These are phyloP conservation scores for Ilex asprella DNA, from an alignment of 257 asterid species.

Conservation along the genomic window DNA sequence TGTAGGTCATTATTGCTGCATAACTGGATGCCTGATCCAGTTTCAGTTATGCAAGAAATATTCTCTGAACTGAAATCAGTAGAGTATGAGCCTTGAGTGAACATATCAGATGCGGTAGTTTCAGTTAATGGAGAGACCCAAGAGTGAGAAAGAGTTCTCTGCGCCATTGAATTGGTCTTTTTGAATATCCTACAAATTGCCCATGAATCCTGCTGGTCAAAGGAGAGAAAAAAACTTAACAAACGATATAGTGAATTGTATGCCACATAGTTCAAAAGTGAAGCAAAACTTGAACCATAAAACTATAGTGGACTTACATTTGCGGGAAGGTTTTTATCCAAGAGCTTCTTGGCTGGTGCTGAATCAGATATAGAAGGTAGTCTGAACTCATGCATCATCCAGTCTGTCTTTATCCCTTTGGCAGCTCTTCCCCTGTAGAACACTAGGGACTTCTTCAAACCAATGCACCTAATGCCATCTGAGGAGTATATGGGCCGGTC, in stretches of 20 bases:
- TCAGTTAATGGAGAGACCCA: slow-evolving; percentile 40
- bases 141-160: slow-evolving; percentile 46
- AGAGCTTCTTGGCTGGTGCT: slow-evolving; percentile 29
- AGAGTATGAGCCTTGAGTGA: slow-evolving; percentile 19
- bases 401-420: slow-evolving; percentile 65
- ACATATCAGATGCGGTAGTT: slow-evolving; percentile 33
- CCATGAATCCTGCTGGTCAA: slow-evolving; percentile 54
- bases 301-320: slow-evolving; percentile 28
- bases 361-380: slow-evolving; percentile 41
- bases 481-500: slow-evolving; percentile 76
- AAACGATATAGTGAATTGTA: no score
- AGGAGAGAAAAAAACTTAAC: background rate
- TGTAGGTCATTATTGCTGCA: slow-evolving; percentile 17
- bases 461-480: slow-evolving; percentile 52
- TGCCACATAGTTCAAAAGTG: no score
- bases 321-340: slow-evolving; percentile 43
- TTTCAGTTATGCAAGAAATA: slow-evolving; percentile 13
- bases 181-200: slow-evolving; percentile 80
- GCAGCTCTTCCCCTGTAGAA: slow-evolving; percentile 82
- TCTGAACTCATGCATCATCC: slow-evolving; percentile 90
- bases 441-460: slow-evolving; percentile 64
- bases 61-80: slow-evolving; percentile 19
- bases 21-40: slow-evolving; percentile 15
- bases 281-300: background rate
- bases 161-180: slow-evolving; percentile 49